These are phyloP conservation scores for Colletotrichum ledebouriae DNA, from an alignment of 2,329 filamentous ascomycete genomes.

Conservation along the genomic window DNA sequence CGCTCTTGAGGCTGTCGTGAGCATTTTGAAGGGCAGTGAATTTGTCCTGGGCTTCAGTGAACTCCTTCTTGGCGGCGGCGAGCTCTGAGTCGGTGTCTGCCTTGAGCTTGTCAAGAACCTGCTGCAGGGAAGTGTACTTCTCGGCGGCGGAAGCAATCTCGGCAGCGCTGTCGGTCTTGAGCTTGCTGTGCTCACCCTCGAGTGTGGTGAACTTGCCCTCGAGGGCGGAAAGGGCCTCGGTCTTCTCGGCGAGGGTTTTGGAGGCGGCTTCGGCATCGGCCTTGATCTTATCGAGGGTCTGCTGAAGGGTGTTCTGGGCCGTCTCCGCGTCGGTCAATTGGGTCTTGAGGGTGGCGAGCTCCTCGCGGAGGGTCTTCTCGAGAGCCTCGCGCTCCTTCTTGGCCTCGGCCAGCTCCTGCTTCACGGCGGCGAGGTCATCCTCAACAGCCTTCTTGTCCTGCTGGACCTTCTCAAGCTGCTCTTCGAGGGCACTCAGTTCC, in stretches of 20 bases:
- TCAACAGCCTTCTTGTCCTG: constrained; percentile 49
- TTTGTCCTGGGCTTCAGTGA: constrained; percentile 51
- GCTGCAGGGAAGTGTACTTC: constrained; percentile 42
- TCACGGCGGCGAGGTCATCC: constrained; percentile 52
- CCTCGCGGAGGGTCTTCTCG: constrained; percentile 49
- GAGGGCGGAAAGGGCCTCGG: constrained; percentile 48
- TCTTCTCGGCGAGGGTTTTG: constrained; percentile 47
- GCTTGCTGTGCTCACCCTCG: constrained; percentile 47
- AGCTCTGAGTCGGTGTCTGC: constrained; percentile 48
- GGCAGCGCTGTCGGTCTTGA: constrained; percentile 47
- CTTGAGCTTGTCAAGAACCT: constrained; percentile 46
- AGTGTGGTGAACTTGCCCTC: constrained; percentile 48
- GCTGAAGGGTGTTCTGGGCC: constrained; percentile 51
- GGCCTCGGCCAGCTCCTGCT: constrained; percentile 51
- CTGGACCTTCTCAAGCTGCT: constrained; percentile 46
- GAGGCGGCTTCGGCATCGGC: constrained; percentile 49
- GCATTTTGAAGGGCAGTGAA: constrained; percentile 46
- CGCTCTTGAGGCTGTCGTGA: constrained; percentile 48
- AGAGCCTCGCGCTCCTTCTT: constrained; percentile 53
- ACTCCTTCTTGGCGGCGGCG: constrained; percentile 49
- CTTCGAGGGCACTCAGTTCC: constrained; percentile 50
- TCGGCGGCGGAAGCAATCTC: constrained; percentile 44
- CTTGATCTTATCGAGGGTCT: constrained; percentile 49
- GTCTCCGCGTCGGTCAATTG: constrained; percentile 51
- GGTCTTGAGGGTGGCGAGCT: constrained; percentile 51